These are phyloP conservation scores for Boletus rubroflammeus DNA, from an alignment of 768 basidiomycete species.

Conservation along the genomic window DNA sequence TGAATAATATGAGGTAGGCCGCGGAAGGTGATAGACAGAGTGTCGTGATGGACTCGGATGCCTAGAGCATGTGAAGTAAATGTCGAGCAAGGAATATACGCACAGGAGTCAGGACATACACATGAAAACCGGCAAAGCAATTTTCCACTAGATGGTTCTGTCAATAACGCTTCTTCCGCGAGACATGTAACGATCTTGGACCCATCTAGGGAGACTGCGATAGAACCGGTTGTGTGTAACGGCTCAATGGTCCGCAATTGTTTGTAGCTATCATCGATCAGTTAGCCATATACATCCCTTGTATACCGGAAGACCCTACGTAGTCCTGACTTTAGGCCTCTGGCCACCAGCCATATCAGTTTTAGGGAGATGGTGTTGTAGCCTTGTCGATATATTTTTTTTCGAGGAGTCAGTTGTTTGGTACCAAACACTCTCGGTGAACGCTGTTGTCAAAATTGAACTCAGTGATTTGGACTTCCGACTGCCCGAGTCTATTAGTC, in stretches of 20 bases:
- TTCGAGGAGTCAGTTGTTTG: constrained; percentile 9
- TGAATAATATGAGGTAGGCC: constrained; percentile 74
- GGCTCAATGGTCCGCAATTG: constrained; percentile 71
- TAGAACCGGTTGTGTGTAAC: constrained; percentile 85
- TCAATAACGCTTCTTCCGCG: constrained; percentile 79
- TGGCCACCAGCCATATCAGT: constrained; percentile 19
- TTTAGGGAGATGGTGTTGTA: background rate
- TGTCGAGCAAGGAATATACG: background rate
- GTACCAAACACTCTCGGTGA: constrained; percentile 5
- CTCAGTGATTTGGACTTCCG: background rate
- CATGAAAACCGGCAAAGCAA: constrained; percentile 80
- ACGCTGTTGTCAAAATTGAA: too few species aligned
- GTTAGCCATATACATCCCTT: constrained; percentile 7
- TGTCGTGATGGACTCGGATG: constrained; percentile 79
- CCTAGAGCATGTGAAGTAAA: constrained; percentile 46
- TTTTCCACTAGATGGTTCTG: constrained; percentile 69
- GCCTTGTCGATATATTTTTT: background rate
- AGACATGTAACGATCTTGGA: constrained; percentile 80
- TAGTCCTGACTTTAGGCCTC: constrained; percentile 48
- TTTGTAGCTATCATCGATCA: constrained; percentile 54
- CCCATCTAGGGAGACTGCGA: constrained; percentile 77
- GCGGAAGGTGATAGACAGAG: constrained; percentile 77
- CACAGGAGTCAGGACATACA: constrained; percentile 46
- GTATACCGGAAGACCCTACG: constrained; percentile 6
- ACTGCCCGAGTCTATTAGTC: background rate